Percentiles rank a stretch among this genome's conserved stretches.
Evolutionary conservation across 2,329 filamentous ascomycete species (phyloP).

Genomic region (Penicillium palitans): DNA sequence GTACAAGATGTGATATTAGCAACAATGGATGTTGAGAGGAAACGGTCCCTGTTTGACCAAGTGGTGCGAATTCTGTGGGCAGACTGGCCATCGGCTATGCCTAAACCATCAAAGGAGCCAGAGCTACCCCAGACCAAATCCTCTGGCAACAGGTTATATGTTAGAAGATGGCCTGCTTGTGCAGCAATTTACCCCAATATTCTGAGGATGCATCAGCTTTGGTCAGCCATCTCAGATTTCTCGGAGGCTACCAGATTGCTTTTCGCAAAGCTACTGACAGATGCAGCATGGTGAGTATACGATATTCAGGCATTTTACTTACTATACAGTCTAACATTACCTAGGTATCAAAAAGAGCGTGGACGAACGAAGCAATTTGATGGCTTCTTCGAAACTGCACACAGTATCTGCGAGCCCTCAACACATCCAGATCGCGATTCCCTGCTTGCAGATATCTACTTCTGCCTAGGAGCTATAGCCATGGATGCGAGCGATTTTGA

Average conservation of each 20-base stretch:
- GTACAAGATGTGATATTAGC: constrained; percentile 30
- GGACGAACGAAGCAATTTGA: constrained; percentile 25
- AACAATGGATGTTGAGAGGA: constrained; percentile 20
- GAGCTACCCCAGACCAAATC: constrained; percentile 19
- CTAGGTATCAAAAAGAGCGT: constrained; percentile 27
- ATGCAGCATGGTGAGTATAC: constrained; percentile 27
- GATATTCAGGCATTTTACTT: not conserved
- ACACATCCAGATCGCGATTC: constrained; percentile 21
- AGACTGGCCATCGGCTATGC: constrained; percentile 24
- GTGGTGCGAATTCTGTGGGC: constrained; percentile 19
- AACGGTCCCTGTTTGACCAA: constrained; percentile 14
- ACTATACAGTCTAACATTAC: constrained; percentile 16
- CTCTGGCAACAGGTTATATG: constrained; percentile 16
- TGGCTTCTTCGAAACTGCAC: constrained; percentile 27
- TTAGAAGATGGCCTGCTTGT: constrained; percentile 27
- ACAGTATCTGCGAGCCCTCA: constrained; percentile 22
- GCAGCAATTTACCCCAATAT: constrained; percentile 29
- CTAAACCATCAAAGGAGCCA: constrained; percentile 20
- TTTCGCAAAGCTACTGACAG: constrained; percentile 26
- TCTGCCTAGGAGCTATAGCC: constrained; percentile 23
- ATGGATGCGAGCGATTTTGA: constrained; percentile 24
- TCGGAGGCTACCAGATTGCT: constrained; percentile 18
- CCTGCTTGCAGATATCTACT: constrained; percentile 25
- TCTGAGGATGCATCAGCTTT: constrained; percentile 24
- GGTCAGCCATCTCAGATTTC: constrained; percentile 9